Evolutionary conservation across 2,329 filamentous ascomycete species (phyloP).

Genomic region (Talaromyces sp.): DNA sequence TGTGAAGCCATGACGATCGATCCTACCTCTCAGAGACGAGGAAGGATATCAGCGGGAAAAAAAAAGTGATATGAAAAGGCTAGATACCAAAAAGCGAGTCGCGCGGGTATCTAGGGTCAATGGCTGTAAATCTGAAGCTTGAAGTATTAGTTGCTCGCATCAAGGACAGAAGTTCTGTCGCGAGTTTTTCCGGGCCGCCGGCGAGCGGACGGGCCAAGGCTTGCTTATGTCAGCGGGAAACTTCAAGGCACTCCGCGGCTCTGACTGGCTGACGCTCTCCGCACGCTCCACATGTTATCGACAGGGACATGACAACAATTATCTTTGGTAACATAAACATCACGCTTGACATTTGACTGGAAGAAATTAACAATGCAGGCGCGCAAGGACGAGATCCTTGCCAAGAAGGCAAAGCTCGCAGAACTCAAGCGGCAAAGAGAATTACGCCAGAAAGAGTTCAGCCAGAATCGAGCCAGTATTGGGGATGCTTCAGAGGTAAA

Average conservation of each 20-base stretch:
- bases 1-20: conserved; percentile 57
- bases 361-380: conserved; percentile 48
- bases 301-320: conserved; percentile 1
- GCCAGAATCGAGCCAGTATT: conserved; percentile 64
- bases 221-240: conserved; percentile 37
- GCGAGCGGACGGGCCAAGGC: conserved; percentile 22
- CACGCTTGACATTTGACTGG: background rate
- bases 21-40: conserved; percentile 42
- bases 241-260: conserved; percentile 14
- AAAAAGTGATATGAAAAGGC: conserved; percentile 18
- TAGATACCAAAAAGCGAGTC: conserved; percentile 28
- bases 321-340: background rate
- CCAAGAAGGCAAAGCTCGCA: conserved; percentile 94
- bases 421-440: conserved; percentile 93
- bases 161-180: conserved; percentile 36
- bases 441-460: conserved; percentile 72
- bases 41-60: conserved; percentile 24
- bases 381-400: conserved; percentile 91
- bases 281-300: conserved; percentile 7
- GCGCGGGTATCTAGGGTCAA: conserved; percentile 35
- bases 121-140: conserved; percentile 27
- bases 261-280: background rate
- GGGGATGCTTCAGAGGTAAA: conserved; percentile 69
- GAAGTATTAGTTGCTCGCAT: background rate
- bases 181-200: conserved; percentile 42